Percentiles rank a stretch among this genome's conserved stretches.
These are phyloP conservation scores for Kwoniella newhampshirensis DNA, from an alignment of 768 basidiomycete genomes.

Conservation along the genomic window DNA sequence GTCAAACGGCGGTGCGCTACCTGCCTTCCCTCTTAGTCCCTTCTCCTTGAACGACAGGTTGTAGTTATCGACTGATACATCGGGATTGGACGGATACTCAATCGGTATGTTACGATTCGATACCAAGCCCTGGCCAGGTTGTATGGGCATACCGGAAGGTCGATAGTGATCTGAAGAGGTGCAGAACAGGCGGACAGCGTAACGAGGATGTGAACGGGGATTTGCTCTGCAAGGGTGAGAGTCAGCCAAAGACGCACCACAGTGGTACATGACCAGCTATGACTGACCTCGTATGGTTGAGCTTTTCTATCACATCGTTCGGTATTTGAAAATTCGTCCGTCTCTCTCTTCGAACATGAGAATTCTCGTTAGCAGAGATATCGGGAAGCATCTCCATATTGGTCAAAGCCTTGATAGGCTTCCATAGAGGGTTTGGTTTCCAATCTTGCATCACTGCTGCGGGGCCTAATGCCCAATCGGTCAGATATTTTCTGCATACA, in stretches of 20 bases:
- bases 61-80: slow-evolving; percentile 40
- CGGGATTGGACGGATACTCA: slow-evolving; percentile 47
- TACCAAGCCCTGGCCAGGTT: slow-evolving; percentile 15
- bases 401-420: slow-evolving; percentile 45
- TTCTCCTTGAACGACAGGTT: slow-evolving; percentile 39
- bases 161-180: slow-evolving; percentile 52
- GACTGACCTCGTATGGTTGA: slow-evolving; percentile 37
- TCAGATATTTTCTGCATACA: too few relatives aligned
- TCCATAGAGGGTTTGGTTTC: slow-evolving; percentile 51
- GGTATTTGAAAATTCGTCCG: slow-evolving; percentile 31
- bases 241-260: too few relatives aligned
- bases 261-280: too few relatives aligned
- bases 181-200: slow-evolving; percentile 52
- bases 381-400: slow-evolving; percentile 43
- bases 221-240: slow-evolving; percentile 24
- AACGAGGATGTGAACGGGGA: slow-evolving; percentile 27
- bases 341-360: slow-evolving; percentile 32
- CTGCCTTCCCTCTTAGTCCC: slow-evolving; percentile 49
- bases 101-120: slow-evolving; percentile 36
- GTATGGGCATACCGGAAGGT: slow-evolving; percentile 20
- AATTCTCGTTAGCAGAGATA: slow-evolving; percentile 32
- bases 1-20: slow-evolving; percentile 50
- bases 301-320: slow-evolving; percentile 38
- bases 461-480: neutral
- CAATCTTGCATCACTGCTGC: slow-evolving; percentile 33